Evolutionary conservation across 768 basidiomycete genomes (phyloP).

Genomic region (Trametes cingulata): DNA sequence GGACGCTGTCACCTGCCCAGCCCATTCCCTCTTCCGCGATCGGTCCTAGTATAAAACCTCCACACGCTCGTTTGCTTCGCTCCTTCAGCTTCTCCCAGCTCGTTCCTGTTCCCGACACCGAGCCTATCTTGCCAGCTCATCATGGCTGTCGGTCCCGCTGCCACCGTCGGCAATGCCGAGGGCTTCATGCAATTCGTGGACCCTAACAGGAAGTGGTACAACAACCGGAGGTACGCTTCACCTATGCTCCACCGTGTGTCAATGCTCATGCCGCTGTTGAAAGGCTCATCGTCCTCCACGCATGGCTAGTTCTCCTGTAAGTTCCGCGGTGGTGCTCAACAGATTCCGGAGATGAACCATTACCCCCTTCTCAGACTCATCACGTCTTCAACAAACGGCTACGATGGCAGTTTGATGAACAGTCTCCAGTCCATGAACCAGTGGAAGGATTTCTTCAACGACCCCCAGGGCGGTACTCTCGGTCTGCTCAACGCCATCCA

Average conservation of each 20-base stretch:
- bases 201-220: conserved; percentile 73
- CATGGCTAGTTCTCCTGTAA: conserved; percentile 69
- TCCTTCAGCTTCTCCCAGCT: conserved; percentile 29
- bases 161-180: conserved; percentile 35
- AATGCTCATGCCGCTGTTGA: background rate
- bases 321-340: conserved; percentile 22
- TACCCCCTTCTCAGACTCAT: conserved; percentile 49
- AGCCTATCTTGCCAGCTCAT: conserved; percentile 26
- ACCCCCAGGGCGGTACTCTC: conserved; percentile 55
- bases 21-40: conserved; percentile 9
- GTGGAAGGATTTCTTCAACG: conserved; percentile 62
- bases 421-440: conserved; percentile 67
- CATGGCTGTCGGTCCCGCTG: conserved; percentile 58
- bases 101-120: conserved; percentile 19
- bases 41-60: conserved; percentile 21
- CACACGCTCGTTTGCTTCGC: conserved; percentile 20
- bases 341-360: background rate
- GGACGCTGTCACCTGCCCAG: conserved; percentile 17
- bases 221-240: conserved; percentile 61
- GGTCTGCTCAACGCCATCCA: conserved; percentile 77
- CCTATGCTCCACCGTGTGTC: background rate
- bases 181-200: conserved; percentile 59
- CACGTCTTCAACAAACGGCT: conserved; percentile 75
- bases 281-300: conserved; percentile 63
- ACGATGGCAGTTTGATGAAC: conserved; percentile 81